A percentile compares a stretch with the other conserved stretches of the same genome.
Evolutionary conservation across 768 basidiomycete genomes (phyloP).

Genomic region (Royoungia palumana): DNA sequence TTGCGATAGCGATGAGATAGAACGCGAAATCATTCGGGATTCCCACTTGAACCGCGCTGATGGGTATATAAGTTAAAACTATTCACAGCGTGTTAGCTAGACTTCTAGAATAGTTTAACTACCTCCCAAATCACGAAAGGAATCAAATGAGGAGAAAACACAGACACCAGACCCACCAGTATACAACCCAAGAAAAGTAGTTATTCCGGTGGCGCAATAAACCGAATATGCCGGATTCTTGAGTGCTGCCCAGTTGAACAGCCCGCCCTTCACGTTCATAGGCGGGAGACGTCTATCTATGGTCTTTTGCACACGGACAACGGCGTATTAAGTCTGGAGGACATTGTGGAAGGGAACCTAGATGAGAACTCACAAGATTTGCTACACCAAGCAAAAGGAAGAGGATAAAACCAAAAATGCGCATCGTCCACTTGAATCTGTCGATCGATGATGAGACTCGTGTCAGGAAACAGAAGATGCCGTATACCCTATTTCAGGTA

Average conservation of each 20-base stretch:
- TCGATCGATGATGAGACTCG: neutral
- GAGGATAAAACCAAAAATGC: constrained; percentile 65
- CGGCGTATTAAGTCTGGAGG: neutral
- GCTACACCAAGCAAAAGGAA: constrained; percentile 48
- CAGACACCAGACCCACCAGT: constrained; percentile 40
- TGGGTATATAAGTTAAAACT: constrained; percentile 69
- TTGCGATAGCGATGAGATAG: constrained; percentile 67
- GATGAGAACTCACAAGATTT: constrained; percentile 42
- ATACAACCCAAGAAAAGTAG: constrained; percentile 67
- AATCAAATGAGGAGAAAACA: neutral
- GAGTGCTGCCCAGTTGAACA: constrained; percentile 55
- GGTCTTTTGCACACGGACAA: constrained; percentile 13
- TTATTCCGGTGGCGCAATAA: constrained; percentile 56
- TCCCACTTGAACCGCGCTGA: constrained; percentile 51
- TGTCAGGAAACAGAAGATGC: neutral
- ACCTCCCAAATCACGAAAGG: neutral
- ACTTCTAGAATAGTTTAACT: neutral
- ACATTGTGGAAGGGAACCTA: too few relatives aligned
- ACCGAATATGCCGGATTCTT: constrained; percentile 44
- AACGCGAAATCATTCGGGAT: constrained; percentile 50
- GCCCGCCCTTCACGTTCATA: constrained; percentile 48
- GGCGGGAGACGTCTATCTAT: constrained; percentile 53
- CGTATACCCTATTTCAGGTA: constrained; percentile 46
- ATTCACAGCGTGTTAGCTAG: neutral
- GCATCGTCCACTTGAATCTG: constrained; percentile 76